Evolutionary conservation across 306 rosid species (phyloP), one percentile per base, ranked within the genome.

Genomic region (Delonix regia): DNA sequence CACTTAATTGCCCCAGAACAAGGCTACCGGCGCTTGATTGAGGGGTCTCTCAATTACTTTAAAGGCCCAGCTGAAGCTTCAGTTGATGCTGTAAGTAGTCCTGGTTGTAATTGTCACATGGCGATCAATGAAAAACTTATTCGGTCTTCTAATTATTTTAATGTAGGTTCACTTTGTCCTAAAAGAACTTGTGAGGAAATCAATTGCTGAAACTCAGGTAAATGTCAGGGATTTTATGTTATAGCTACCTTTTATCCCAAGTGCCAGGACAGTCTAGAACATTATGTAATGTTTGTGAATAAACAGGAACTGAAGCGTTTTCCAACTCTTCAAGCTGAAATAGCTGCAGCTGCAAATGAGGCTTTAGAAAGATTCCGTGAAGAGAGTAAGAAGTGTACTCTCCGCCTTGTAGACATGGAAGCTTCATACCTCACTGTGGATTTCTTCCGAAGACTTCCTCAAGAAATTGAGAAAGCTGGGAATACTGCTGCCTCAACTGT

Each of bases 1-100:
- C 99, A 95, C 87, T 89, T 95, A 87, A 91, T 95, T 83, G 99
- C 99, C 64, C 99, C 99, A 1, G 99, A 95, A 89, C 99, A 87
- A 88, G 99, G 99, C 78, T 95, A 95, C 82, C 88, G 98, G 49
- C 96, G 99, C 47, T 87, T 95, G 52, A 95, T 95, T 59, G 99
- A 95, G 60, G 90, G 98, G 24, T 67, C 99, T 56, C 91, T 95
- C 13, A 79, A 80, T 75, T 95, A 91, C 87, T 95, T 95, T 77
- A 88, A 94, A 67, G 99, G 99, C 57, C 98, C 99, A 13, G 91
- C 99, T 69, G 99, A 95, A 83, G 99, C 99, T 81, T 95, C 98
- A 30, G 99, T 95, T 22, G 99, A 93, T 85, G 99, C 99, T 69
- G 99, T 95, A 87, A 82, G 94, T 73, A 63, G 7, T 72, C 84